These are phyloP conservation scores for Phialophora macrospora DNA, from an alignment of 2,329 filamentous ascomycete species.

Conservation along the genomic window DNA sequence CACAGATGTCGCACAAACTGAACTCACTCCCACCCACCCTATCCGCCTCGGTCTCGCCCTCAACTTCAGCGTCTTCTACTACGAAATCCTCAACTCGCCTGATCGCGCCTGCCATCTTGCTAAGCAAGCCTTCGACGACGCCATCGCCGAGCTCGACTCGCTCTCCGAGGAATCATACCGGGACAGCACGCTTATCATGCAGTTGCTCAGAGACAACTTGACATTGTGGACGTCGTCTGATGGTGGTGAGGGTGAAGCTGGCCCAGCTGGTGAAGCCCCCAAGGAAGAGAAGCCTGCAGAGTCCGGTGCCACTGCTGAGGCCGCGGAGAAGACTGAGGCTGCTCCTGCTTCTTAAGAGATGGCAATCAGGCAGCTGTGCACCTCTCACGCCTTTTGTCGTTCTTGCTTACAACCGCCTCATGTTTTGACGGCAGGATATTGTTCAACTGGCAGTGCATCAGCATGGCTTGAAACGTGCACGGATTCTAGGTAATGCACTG, in stretches of 20 bases:
- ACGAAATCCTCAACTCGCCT: slow-evolving; percentile 98
- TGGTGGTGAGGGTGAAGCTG: slow-evolving; percentile 73
- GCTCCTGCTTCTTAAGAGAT: slow-evolving; percentile 37
- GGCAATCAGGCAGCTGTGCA: slow-evolving; percentile 28
- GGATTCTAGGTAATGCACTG: slow-evolving; percentile 30
- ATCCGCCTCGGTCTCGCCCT: slow-evolving; percentile 96
- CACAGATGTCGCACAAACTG: slow-evolving; percentile 96
- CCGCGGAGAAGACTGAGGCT: slow-evolving; percentile 38
- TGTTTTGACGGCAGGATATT: slow-evolving; percentile 27
- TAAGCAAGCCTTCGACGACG: slow-evolving; percentile 99
- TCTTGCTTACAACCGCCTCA: slow-evolving; percentile 27
- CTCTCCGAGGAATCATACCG: slow-evolving; percentile 98
- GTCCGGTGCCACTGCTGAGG: slow-evolving; percentile 49
- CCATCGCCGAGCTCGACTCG: slow-evolving; percentile 97
- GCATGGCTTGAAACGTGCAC: slow-evolving; percentile 26
- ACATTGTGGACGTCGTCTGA: slow-evolving; percentile 98
- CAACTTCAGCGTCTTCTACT: slow-evolving; percentile 99
- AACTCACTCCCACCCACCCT: slow-evolving; percentile 95
- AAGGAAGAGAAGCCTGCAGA: slow-evolving; percentile 66
- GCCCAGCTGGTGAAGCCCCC: slow-evolving; percentile 59
- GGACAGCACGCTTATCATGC: slow-evolving; percentile 99
- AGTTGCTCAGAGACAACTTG: slow-evolving; percentile 96
- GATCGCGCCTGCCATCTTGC: slow-evolving; percentile 97
- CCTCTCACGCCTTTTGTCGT: slow-evolving; percentile 21
- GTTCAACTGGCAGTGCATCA: slow-evolving; percentile 30